A percentile compares a stretch with the other conserved stretches of the same genome.
These are phyloP conservation scores for Fusarium humuli DNA, from an alignment of 2,329 filamentous ascomycete genomes.

Conservation along the genomic window DNA sequence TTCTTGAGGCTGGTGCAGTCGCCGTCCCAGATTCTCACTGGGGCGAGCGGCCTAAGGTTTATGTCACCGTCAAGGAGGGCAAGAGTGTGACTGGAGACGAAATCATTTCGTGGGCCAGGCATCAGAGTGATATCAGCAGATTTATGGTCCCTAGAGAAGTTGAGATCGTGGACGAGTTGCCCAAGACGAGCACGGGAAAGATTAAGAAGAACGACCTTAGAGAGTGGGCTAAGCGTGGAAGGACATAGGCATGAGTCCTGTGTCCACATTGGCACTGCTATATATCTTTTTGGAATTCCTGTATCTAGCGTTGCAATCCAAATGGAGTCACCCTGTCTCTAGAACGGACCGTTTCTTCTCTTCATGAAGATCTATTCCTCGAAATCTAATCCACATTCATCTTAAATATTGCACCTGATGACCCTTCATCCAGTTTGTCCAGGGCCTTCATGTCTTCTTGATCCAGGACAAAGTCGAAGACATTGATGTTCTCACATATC, in stretches of 20 bases:
- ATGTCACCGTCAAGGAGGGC: slow-evolving; percentile 82
- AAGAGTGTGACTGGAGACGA: slow-evolving; percentile 63
- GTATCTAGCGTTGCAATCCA: slow-evolving; percentile 6
- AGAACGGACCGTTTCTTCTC: not conserved
- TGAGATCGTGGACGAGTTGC: slow-evolving; percentile 86
- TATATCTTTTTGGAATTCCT: slow-evolving; percentile 1
- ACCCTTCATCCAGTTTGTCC: slow-evolving; percentile 48
- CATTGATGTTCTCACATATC: slow-evolving; percentile 69
- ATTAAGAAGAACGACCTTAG: slow-evolving; percentile 93
- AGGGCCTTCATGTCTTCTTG: slow-evolving; percentile 65
- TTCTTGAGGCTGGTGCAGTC: slow-evolving; percentile 92
- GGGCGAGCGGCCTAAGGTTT: slow-evolving; percentile 97
- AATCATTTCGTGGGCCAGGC: slow-evolving; percentile 87
- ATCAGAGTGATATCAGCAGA: slow-evolving; percentile 81
- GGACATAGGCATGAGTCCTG: slow-evolving; percentile 14
- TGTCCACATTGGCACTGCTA: not conserved
- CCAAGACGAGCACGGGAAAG: slow-evolving; percentile 98
- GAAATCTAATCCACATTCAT: slow-evolving; percentile 41
- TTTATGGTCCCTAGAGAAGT: slow-evolving; percentile 86
- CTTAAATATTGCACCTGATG: slow-evolving; percentile 48
- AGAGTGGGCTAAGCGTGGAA: slow-evolving; percentile 74
- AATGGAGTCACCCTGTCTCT: not conserved
- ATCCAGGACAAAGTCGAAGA: slow-evolving; percentile 70
- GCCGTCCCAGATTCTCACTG: slow-evolving; percentile 89
- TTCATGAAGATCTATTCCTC: not conserved